A percentile compares a stretch with the other conserved stretches of the same genome.
Evolutionary conservation across 768 basidiomycete species (phyloP).

Genomic region (Porpolomopsis calyptriformis): DNA sequence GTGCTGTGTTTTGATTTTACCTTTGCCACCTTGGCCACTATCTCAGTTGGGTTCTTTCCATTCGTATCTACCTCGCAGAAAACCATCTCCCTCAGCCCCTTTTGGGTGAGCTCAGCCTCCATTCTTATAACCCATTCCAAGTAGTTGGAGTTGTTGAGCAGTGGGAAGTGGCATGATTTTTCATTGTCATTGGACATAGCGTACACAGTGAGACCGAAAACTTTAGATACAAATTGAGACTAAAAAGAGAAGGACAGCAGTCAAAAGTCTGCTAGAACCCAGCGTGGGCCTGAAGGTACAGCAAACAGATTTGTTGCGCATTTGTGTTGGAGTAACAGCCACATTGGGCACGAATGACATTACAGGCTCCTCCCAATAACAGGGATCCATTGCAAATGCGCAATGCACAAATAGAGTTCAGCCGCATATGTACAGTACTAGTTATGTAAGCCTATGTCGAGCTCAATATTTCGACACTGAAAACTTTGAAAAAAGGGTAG

Average conservation of each 20-base stretch:
- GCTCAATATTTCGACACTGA: neutral
- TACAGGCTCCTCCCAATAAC: neutral
- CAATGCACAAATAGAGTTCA: neutral
- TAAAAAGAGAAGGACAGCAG: too few relatives aligned
- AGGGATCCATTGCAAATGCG: neutral
- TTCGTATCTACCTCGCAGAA: neutral
- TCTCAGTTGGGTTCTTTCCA: neutral
- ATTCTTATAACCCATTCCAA: slow-evolving; percentile 16
- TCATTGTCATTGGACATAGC: too few relatives aligned
- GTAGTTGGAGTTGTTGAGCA: slow-evolving; percentile 18
- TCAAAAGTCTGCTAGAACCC: too few relatives aligned
- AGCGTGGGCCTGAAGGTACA: too few relatives aligned
- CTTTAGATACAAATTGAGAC: too few relatives aligned
- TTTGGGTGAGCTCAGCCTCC: slow-evolving; percentile 15
- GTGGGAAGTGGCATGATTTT: too few relatives aligned
- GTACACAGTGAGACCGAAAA: too few relatives aligned
- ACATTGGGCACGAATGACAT: too few relatives aligned
- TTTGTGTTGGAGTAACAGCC: too few relatives aligned
- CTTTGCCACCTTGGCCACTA: slow-evolving; percentile 2
- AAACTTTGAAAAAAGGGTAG: too few relatives aligned
- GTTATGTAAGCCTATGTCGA: neutral
- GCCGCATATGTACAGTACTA: neutral
- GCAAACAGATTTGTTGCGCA: too few relatives aligned
- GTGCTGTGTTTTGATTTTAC: slow-evolving; percentile 6
- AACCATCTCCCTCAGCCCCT: slow-evolving; percentile 11